phyloP scores from a whole-genome alignment of 441 rosid genomes.

The Erodium trifolium region DNA sequence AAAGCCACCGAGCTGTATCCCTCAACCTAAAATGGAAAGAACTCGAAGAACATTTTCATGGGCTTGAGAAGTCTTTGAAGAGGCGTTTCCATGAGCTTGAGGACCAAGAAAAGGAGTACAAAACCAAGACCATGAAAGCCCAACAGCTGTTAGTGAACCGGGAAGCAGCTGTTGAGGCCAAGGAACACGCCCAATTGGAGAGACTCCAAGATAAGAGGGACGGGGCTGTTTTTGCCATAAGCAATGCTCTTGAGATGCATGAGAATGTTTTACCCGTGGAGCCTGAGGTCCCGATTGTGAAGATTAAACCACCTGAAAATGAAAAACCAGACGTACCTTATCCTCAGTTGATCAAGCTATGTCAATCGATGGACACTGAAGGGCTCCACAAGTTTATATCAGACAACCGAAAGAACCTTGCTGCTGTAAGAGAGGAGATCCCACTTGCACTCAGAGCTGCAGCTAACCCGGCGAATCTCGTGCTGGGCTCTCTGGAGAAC shows the following conservation, averaged over 20 bases:
- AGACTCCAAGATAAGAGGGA: conserved; percentile 87
- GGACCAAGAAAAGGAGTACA: conserved; percentile 77
- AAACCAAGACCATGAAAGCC: conserved; percentile 65
- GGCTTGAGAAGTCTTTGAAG: conserved; percentile 93
- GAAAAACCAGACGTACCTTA: conserved; percentile 52
- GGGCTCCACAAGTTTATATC: conserved; percentile 91
- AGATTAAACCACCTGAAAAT: conserved; percentile 43
- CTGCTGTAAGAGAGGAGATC: conserved; percentile 71
- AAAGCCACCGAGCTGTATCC: conserved; percentile 75
- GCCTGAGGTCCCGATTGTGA: conserved; percentile 27
- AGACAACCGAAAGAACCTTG: conserved; percentile 95
- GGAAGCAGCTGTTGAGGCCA: conserved; percentile 71
- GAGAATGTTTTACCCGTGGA: conserved; percentile 33
- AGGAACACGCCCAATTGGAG: conserved; percentile 60
- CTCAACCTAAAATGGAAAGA: conserved; percentile 94
- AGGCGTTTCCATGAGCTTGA: conserved; percentile 94
- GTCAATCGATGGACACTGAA: conserved; percentile 73
- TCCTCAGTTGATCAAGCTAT: conserved; percentile 63
- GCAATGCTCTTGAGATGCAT: conserved; percentile 54
- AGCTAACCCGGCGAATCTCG: conserved; percentile 63
- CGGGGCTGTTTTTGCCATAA: conserved; percentile 59
- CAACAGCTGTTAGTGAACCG: conserved; percentile 57
- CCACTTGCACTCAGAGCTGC: conserved; percentile 79
- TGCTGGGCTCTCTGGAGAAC: conserved; percentile 70
- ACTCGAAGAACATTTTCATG: conserved; percentile 92